Evolutionary conservation across 2,329 filamentous ascomycete genomes (phyloP).

Genomic region (Hirsutella thompsonii): DNA sequence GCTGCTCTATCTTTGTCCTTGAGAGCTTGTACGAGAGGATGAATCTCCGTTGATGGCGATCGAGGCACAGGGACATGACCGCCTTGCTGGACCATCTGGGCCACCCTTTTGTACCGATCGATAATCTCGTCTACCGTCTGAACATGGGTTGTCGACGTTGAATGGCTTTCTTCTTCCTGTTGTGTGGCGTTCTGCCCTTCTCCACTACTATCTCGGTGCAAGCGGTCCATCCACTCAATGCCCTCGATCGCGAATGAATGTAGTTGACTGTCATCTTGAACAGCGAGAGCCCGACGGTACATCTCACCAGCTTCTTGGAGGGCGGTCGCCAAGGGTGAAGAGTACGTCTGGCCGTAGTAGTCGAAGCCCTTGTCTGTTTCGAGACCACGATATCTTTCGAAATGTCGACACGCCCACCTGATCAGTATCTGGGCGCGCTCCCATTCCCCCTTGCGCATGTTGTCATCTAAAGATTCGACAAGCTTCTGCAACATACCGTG

Average conservation of each 20-base stretch:
- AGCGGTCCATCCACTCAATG: not conserved
- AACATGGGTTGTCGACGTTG: not conserved
- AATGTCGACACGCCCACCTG: constrained; percentile 1
- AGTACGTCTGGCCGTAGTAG: not conserved
- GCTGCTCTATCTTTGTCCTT: not conserved
- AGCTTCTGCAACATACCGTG: not conserved
- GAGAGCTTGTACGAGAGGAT: not conserved
- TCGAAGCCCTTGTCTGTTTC: not conserved
- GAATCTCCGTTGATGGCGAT: not conserved
- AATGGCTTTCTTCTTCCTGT: not conserved
- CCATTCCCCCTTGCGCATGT: constrained; percentile 1
- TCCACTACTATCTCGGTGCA: not conserved
- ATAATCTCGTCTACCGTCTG: constrained; percentile 1
- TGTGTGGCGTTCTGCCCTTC: not conserved
- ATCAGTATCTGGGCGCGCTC: not conserved
- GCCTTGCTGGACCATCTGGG: not conserved
- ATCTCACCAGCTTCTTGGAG: constrained; percentile 1
- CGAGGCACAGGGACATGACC: constrained; percentile 1
- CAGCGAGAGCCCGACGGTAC: constrained; percentile 4
- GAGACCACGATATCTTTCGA: not conserved
- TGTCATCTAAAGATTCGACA: not conserved
- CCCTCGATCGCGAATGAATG: not conserved
- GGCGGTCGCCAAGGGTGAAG: not conserved
- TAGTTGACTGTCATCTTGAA: not conserved
- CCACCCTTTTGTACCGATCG: constrained; percentile 2